Percentiles rank a stretch among this genome's conserved stretches.
Conservation (phyloP, 108 stramenopile species). For the Licmophora abbreviata region DNA sequence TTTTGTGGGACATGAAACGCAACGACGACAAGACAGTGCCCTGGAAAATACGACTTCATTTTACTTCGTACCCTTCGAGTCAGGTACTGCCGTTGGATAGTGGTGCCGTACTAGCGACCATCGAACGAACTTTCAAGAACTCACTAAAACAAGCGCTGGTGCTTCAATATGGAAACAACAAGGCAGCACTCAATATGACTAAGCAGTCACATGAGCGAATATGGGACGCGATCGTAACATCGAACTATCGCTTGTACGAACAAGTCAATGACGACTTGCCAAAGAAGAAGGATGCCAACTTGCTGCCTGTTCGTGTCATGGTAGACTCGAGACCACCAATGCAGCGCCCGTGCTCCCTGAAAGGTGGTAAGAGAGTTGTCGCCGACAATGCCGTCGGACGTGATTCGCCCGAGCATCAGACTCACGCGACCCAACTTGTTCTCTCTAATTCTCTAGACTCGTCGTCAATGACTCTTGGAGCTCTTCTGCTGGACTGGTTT, state of each 20-base stretch:
- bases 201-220: conserved; percentile 52
- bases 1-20: conserved; percentile 48
- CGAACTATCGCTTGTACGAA: conserved; percentile 33
- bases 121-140: conserved; percentile 52
- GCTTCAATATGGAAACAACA: conserved; percentile 49
- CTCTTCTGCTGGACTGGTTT: conserved; percentile 29
- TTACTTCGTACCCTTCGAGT: conserved; percentile 52
- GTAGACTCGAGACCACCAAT: conserved; percentile 49
- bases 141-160: conserved; percentile 79
- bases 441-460: neutral
- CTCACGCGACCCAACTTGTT: neutral
- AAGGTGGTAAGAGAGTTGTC: conserved; percentile 4
- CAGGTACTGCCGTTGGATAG: conserved; percentile 51
- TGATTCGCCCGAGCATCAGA: conserved; percentile 6
- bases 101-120: conserved; percentile 18
- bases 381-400: no score
- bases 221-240: conserved; percentile 54
- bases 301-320: conserved; percentile 61
- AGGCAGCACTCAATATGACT: conserved; percentile 59
- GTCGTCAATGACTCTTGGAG: conserved; percentile 26
- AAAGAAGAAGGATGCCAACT: conserved; percentile 8
- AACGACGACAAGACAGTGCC: conserved; percentile 26
- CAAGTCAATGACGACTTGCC: conserved; percentile 34
- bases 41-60: conserved; percentile 76
- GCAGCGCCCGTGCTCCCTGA: conserved; percentile 42